These are phyloP conservation scores for Epithemia pelagica DNA, from an alignment of 108 stramenopile species.

Conservation along the genomic window DNA sequence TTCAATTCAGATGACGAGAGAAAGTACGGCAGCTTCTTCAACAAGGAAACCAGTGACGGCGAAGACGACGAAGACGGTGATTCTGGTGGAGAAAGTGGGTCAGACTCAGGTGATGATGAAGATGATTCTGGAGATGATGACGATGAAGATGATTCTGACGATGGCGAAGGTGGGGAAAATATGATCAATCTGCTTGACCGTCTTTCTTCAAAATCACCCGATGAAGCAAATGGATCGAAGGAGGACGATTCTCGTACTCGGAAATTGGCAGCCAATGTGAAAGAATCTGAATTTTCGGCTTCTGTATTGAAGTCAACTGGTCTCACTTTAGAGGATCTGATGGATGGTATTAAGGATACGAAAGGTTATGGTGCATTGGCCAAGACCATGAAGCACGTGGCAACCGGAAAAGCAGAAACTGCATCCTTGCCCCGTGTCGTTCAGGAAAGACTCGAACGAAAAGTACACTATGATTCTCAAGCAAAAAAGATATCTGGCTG, in stretches of 20 bases:
- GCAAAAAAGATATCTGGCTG: constrained; percentile 73
- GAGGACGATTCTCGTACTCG: constrained; percentile 20
- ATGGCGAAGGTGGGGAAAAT: constrained; percentile 81
- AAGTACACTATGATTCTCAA: constrained; percentile 75
- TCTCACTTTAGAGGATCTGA: constrained; percentile 79
- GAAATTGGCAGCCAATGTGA: constrained; percentile 26
- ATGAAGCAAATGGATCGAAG: constrained; percentile 16
- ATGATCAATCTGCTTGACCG: constrained; percentile 77
- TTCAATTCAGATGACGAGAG: constrained; percentile 87
- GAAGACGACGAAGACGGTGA: constrained; percentile 27
- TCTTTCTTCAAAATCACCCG: constrained; percentile 21
- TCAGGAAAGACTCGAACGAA: constrained; percentile 77
- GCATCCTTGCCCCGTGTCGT: constrained; percentile 70
- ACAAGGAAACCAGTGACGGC: constrained; percentile 7
- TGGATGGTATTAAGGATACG: constrained; percentile 78
- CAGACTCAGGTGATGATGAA: constrained; percentile 22
- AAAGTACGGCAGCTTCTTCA: constrained; percentile 66
- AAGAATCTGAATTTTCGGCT: constrained; percentile 42
- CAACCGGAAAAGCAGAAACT: constrained; percentile 34
- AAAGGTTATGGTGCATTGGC: constrained; percentile 75
- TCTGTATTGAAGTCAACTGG: constrained; percentile 16
- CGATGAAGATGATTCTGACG: constrained; percentile 57
- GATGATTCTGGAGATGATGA: constrained; percentile 46
- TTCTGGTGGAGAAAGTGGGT: constrained; percentile 32
- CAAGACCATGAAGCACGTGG: constrained; percentile 53